phyloP scores from a whole-genome alignment of 1,139 yeast genomes.

The Debaryomyces sp. region DNA sequence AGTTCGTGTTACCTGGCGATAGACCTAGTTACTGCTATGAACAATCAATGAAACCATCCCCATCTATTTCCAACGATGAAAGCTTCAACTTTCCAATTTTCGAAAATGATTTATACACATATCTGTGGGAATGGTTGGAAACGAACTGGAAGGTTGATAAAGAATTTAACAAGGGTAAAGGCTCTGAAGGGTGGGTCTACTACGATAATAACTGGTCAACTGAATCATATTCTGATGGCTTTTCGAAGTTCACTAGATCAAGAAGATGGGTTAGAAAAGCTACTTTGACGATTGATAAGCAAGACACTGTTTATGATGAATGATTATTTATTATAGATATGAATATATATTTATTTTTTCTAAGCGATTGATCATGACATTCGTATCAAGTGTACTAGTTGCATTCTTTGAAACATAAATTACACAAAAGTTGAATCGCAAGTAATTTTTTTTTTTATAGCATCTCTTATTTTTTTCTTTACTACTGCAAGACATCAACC shows the following conservation, averaged over 20 bases:
- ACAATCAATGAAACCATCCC: constrained; percentile 38
- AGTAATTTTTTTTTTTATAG: not conserved
- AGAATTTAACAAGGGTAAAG: constrained; percentile 38
- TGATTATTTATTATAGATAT: constrained; percentile 8
- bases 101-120: constrained; percentile 41
- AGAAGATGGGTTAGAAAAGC: constrained; percentile 56
- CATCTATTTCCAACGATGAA: constrained; percentile 26
- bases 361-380: not conserved
- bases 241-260: constrained; percentile 52
- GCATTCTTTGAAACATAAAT: not conserved
- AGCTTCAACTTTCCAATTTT: constrained; percentile 52
- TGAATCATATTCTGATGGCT: constrained; percentile 45
- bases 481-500: not conserved
- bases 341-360: not conserved
- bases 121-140: constrained; percentile 61
- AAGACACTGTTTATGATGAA: constrained; percentile 21
- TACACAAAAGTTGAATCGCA: constrained; percentile 5
- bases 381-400: no score
- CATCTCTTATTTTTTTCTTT: constrained; percentile 4
- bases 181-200: constrained; percentile 55
- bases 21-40: constrained; percentile 51
- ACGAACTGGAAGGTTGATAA: constrained; percentile 49
- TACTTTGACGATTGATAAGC: constrained; percentile 45
- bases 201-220: constrained; percentile 56
- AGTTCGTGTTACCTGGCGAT: constrained; percentile 53